phyloP scores from a whole-genome alignment of 345 rosid genomes.

The Citrus inodora region DNA sequence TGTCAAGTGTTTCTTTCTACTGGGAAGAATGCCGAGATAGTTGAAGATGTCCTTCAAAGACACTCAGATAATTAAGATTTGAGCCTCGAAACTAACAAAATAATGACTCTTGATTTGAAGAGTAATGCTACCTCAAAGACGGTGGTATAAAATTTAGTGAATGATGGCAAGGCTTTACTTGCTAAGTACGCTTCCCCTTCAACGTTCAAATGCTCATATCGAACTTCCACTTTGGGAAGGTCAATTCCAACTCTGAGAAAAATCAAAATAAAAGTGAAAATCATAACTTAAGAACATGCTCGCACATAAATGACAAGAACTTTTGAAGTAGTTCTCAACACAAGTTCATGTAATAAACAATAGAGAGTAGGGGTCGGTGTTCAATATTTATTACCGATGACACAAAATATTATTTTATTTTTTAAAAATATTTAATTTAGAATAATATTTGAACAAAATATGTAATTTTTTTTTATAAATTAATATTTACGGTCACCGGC shows the following conservation, averaged over 20 bases:
- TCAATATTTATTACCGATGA: too few species aligned
- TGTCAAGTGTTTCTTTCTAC: constrained; percentile 42
- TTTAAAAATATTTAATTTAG: too few species aligned
- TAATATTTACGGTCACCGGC: too few species aligned
- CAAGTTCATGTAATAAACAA: too few species aligned
- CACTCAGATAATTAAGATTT: neutral
- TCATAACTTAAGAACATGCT: neutral
- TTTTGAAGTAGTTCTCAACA: too few species aligned
- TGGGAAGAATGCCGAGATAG: constrained; percentile 33
- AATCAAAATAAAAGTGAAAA: neutral
- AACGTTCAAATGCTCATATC: constrained; percentile 42
- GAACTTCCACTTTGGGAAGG: constrained; percentile 51
- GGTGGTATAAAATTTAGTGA: constrained; percentile 42
- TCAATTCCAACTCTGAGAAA: constrained; percentile 48
- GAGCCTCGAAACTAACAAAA: neutral
- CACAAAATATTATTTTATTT: too few species aligned
- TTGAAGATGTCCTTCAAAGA: constrained; percentile 27
- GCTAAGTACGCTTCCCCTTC: constrained; percentile 64
- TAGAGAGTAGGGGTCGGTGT: too few species aligned
- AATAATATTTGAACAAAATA: too few species aligned
- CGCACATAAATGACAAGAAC: neutral
- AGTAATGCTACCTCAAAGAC: constrained; percentile 53
- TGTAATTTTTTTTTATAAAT: too few species aligned
- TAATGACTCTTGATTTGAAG: neutral
- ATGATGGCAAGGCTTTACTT: constrained; percentile 62